Percentiles rank a stretch among this genome's conserved stretches.
These are phyloP conservation scores for Solanum medicagineum DNA, from an alignment of 257 asterid genomes.

Conservation along the genomic window DNA sequence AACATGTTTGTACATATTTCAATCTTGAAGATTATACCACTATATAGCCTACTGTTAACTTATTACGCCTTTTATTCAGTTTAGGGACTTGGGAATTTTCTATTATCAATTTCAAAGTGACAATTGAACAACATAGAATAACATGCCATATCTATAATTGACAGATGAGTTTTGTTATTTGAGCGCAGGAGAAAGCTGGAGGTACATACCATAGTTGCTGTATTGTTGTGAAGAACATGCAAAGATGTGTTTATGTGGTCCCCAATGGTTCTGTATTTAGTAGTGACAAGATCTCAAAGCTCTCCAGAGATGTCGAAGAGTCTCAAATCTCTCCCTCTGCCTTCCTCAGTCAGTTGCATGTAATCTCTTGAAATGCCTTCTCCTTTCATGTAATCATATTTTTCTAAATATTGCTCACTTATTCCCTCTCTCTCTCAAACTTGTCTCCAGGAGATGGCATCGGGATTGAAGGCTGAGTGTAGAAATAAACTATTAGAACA, in stretches of 20 bases:
- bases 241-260: constrained; percentile 81
- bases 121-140: neutral
- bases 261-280: constrained; percentile 51
- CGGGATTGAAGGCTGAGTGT: constrained; percentile 65
- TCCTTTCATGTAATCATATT: neutral
- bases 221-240: constrained; percentile 68
- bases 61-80: neutral
- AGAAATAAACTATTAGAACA: constrained; percentile 40
- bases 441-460: constrained; percentile 60
- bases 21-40: neutral
- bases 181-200: constrained; percentile 65
- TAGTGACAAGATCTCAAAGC: constrained; percentile 29
- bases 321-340: constrained; percentile 37
- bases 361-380: constrained; percentile 12
- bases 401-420: constrained; percentile 11
- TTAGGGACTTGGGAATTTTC: neutral
- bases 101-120: neutral
- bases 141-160: neutral
- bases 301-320: constrained; percentile 52
- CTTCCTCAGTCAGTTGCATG: constrained; percentile 56
- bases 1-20: neutral
- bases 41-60: neutral
- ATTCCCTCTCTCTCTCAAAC: neutral
- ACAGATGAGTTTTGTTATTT: constrained; percentile 13
- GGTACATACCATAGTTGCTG: constrained; percentile 81